Base-by-base conservation (phyloP, 257 asterid species). In the Apocynum venetum region DNA sequence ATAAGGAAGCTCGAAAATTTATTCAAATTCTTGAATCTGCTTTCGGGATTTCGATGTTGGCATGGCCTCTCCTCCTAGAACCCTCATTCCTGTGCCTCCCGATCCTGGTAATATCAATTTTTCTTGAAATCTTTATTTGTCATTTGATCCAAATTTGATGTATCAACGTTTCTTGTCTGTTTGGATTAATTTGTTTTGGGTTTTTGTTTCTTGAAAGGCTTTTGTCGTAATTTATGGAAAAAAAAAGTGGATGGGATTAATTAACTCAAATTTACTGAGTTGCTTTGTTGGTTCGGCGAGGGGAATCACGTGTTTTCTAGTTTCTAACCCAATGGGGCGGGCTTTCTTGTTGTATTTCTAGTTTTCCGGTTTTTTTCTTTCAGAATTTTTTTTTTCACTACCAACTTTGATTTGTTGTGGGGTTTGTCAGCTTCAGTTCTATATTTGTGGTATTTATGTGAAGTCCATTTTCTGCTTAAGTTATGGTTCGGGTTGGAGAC, bases 21-120 rank as follows among this genome's bases (percentile, higher is more conserved):
- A 8, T 77, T 74, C 85, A 86, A 67, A 74, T 48, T 47, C 55
- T 59, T 59, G 75, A 67, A 51, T 66, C 57, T 15, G 64, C 74
- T 31, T 44, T 41, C 20, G 52, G 19, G 19, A 20, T 61, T 25
- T 63, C 52, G 78, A 80, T 77, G 82, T 69, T 85, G 73, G 20
- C 87, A 93, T 93, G 97, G 93, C 92, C 80, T 90, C 89, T 84
- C 76, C 89, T 83, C 88, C 78, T 65, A 85, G 25, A 85, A 83
- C 92, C 74, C 87, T 79, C 87, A 71, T 81, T 82, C 89, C 93
- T 79, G 80, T 82, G 57, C 92, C 92, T 78, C 91, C 88, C 80
- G 92, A 90, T 82, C 92, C 91, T 75, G 96, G 98, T 93, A 81
- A 74, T 56, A 53, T 76, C 55, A 3, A 8, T 13, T 56, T 43